Evolutionary conservation across 352 stramenopile species (phyloP), one percentile per base, ranked within the genome.

Genomic region (Phytophthora idaei): DNA sequence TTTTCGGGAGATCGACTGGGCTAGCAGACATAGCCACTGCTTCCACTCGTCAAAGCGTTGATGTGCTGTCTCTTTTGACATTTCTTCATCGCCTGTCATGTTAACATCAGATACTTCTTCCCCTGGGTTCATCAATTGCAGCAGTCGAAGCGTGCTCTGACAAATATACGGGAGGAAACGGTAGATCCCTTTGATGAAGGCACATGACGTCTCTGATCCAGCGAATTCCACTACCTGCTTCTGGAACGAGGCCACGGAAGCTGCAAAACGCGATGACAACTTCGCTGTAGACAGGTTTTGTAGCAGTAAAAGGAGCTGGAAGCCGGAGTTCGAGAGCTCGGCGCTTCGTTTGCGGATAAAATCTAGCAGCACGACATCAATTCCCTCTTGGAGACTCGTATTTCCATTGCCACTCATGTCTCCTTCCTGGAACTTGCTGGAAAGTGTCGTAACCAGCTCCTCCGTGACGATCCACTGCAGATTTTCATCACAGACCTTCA

Each of bases 401-500:
- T 12, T 69, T 36, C 39, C 63, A 27, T 71, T 77, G 25, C 58
- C 47, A 31, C 52, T 45, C 12, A 17, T 8, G 29, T 63, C 25
- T 61, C 32, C 51, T 10, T 68, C 29, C 2, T 32, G 45, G 15
- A 81, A 52, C 31, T 85, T 79, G 1, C 29, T 36, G 4, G 57
- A 59, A 17, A 92, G 51, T 11, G 51, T 50, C 2, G 31, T 37
- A 12, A 90, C 70, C 21, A 89, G 34, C 12, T 90, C 75, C 5
- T 76, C 57, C 14, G 84, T 89, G 12, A 92, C 49, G 8, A 92
- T 70, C 67, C 77, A 90, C 60, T 92, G 80, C 8, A 92, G 72
- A 28, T 69, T 90, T 27, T 87, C 78, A 47, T 90, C 83, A 41
- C 82, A 80, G 0, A 74, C 64, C 7, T 54, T 55, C 5, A 90